A percentile compares a stretch with the other conserved stretches of the same genome.
phyloP scores from a whole-genome alignment of 495 filamentous ascomycete species.

The Hypoxylon fuscum region DNA sequence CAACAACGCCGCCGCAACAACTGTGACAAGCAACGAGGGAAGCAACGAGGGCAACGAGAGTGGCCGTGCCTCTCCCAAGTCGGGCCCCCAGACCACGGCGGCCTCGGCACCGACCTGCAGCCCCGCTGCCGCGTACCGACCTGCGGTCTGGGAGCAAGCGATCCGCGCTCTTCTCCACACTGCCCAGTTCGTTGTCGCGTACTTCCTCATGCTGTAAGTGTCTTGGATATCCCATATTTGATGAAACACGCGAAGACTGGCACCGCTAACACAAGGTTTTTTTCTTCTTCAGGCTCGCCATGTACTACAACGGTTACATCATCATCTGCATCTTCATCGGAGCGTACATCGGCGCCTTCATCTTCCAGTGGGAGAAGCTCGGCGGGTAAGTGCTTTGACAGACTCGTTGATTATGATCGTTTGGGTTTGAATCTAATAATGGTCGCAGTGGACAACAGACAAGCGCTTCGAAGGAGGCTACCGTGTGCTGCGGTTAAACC shows the following conservation, averaged over 20 bases:
- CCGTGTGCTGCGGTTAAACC: constrained; percentile 30
- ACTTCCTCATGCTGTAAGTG: constrained; percentile 68
- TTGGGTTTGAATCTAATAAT: constrained; percentile 13
- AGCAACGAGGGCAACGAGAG: too few relatives aligned
- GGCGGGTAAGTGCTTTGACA: constrained; percentile 20
- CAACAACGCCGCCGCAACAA: constrained; percentile 35
- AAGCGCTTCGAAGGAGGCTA: constrained; percentile 17
- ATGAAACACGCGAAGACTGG: background rate
- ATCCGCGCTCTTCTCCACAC: constrained; percentile 68
- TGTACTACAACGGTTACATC: constrained; percentile 72
- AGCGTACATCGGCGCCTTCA: constrained; percentile 65
- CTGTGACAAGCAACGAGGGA: constrained; percentile 1
- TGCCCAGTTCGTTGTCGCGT: constrained; percentile 72
- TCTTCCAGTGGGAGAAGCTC: constrained; percentile 66
- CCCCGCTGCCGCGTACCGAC: constrained; percentile 48
- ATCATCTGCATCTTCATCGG: constrained; percentile 71
- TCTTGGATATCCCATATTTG: constrained; percentile 27
- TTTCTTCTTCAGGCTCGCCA: constrained; percentile 43
- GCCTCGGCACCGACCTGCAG: background rate
- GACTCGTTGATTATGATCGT: background rate
- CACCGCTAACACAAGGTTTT: constrained; percentile 1
- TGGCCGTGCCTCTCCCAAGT: constrained; percentile 3
- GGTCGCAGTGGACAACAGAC: constrained; percentile 15
- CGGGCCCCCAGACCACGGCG: background rate
- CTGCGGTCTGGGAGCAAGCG: constrained; percentile 63